Percentiles rank a stretch among this genome's conserved stretches.
phyloP scores from a whole-genome alignment of 768 basidiomycete genomes.

The Kwoniella pini region DNA sequence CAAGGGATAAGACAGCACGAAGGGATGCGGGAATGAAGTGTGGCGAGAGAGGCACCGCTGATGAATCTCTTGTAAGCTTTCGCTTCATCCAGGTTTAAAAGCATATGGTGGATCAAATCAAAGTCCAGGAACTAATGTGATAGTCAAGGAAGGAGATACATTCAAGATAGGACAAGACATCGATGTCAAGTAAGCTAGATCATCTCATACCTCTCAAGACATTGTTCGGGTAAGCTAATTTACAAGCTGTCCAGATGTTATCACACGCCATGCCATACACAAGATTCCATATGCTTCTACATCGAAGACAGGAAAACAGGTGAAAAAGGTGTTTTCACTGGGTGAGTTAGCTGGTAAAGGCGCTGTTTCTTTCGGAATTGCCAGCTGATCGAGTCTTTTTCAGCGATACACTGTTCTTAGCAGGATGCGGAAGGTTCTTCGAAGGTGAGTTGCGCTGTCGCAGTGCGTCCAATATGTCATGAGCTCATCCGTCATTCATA shows the following conservation, averaged over 20 bases:
- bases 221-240: not conserved
- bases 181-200: slow-evolving; percentile 52
- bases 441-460: slow-evolving; percentile 57
- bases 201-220: slow-evolving; percentile 41
- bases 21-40: not conserved
- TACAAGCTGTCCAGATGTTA: slow-evolving; percentile 60
- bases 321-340: slow-evolving; percentile 81
- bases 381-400: not conserved
- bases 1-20: no score
- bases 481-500: no score
- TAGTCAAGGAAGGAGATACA: slow-evolving; percentile 78
- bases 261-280: slow-evolving; percentile 90
- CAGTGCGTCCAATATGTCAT: no score
- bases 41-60: no score
- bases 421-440: slow-evolving; percentile 91
- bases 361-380: not conserved
- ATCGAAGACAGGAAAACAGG: slow-evolving; percentile 63
- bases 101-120: slow-evolving; percentile 81
- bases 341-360: slow-evolving; percentile 55
- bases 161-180: slow-evolving; percentile 64
- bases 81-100: slow-evolving; percentile 58
- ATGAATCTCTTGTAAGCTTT: no score
- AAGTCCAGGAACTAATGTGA: slow-evolving; percentile 66
- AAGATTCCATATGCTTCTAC: slow-evolving; percentile 92
- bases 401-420: slow-evolving; percentile 80